Conservation (phyloP, 331 rosid genomes). For the Stylosanthes scabra region DNA sequence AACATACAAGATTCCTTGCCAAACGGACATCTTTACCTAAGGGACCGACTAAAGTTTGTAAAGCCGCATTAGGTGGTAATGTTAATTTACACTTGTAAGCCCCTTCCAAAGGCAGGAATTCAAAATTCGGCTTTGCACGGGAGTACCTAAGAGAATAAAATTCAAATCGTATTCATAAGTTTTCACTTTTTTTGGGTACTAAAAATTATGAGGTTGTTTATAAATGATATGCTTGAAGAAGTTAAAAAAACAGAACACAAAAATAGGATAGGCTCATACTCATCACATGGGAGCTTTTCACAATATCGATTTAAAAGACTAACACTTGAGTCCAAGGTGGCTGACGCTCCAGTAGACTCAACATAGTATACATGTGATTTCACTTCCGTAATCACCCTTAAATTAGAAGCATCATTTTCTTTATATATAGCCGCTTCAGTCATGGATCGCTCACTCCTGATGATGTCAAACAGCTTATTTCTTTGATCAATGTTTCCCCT, state of each 20-base stretch:
- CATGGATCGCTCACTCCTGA: slow-evolving; percentile 83
- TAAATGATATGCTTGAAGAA: no score
- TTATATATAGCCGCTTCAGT: slow-evolving; percentile 63
- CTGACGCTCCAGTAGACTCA: slow-evolving; percentile 76
- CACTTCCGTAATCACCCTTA: slow-evolving; percentile 43
- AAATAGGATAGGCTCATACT: slow-evolving; percentile 51
- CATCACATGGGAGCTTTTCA: slow-evolving; percentile 68
- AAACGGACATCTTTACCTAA: no score
- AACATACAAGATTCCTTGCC: no score
- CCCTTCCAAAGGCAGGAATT: no score
- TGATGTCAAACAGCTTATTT: slow-evolving; percentile 71
- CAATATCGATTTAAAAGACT: slow-evolving; percentile 71
- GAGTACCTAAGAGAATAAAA: slow-evolving; percentile 57
- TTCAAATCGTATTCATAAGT: slow-evolving; percentile 16
- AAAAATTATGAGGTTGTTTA: no score
- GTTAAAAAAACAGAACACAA: slow-evolving; percentile 28
- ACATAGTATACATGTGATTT: slow-evolving; percentile 59
- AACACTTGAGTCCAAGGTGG: slow-evolving; percentile 77
- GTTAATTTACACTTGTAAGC: no score
- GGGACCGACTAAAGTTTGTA: no score
- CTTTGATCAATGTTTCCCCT: slow-evolving; percentile 87
- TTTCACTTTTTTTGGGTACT: no score
- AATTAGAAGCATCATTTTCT: slow-evolving; percentile 48
- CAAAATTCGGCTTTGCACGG: no score
- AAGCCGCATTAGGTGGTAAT: no score